These are phyloP conservation scores for Boletales sp. DNA, from an alignment of 768 basidiomycete genomes.

Conservation along the genomic window DNA sequence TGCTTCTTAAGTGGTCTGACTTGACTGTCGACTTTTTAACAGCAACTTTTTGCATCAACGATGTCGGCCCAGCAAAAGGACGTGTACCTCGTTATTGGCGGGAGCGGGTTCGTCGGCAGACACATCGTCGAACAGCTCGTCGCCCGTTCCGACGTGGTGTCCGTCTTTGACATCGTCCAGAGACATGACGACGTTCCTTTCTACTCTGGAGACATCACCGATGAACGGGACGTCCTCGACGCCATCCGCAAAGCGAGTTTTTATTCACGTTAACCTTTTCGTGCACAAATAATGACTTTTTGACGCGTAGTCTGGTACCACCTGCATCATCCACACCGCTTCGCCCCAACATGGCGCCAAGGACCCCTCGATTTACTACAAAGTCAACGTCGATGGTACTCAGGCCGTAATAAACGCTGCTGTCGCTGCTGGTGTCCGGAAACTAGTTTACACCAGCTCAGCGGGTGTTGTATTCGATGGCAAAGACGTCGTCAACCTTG, in stretches of 20 bases:
- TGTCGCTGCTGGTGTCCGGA: conserved; percentile 63
- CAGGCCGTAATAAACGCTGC: conserved; percentile 82
- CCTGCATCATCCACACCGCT: conserved; percentile 94
- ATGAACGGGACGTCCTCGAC: conserved; percentile 63
- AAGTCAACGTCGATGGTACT: conserved; percentile 94
- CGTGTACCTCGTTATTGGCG: conserved; percentile 88
- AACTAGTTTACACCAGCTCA: conserved; percentile 93
- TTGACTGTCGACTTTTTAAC: too few species aligned
- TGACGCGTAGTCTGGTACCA: conserved; percentile 62
- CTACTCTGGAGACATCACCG: conserved; percentile 86
- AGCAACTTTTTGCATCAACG: too few species aligned
- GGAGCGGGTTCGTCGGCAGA: conserved; percentile 87
- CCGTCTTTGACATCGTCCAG: conserved; percentile 91
- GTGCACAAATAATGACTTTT: background rate
- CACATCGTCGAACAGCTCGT: conserved; percentile 87
- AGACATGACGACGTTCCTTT: conserved; percentile 84
- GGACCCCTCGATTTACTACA: conserved; percentile 73
- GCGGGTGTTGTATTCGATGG: conserved; percentile 91
- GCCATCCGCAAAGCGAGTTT: conserved; percentile 68
- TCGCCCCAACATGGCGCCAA: conserved; percentile 72
- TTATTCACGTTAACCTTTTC: background rate
- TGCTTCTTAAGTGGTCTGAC: too few species aligned
- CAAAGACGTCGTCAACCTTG: conserved; percentile 72
- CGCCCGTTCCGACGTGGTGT: conserved; percentile 74
- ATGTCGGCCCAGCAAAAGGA: conserved; percentile 42